Percentiles rank a stretch among this genome's conserved stretches.
These are phyloP conservation scores for Auricularia cornea DNA, from an alignment of 768 basidiomycete species.

Conservation along the genomic window DNA sequence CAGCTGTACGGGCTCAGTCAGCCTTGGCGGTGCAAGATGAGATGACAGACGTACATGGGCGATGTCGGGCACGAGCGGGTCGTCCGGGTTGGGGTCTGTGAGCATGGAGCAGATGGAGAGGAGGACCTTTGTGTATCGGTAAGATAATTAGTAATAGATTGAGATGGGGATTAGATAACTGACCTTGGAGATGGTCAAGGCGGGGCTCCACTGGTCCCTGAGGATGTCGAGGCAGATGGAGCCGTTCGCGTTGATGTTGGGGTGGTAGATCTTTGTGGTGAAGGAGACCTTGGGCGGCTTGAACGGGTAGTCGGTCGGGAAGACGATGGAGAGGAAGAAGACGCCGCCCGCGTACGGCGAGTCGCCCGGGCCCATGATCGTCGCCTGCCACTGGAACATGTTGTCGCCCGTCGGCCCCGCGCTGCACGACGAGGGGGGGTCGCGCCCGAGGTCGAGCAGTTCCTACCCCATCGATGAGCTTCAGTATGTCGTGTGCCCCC, in stretches of 20 bases:
- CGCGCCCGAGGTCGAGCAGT: constrained; percentile 97
- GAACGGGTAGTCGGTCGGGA: constrained; percentile 99
- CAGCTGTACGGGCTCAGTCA: constrained; percentile 27
- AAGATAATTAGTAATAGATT: neutral
- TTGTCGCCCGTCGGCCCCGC: constrained; percentile 97
- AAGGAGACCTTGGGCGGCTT: constrained; percentile 99
- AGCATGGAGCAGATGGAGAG: constrained; percentile 99
- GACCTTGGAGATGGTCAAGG: constrained; percentile 85
- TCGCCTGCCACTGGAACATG: constrained; percentile 99
- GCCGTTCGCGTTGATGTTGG: constrained; percentile 99
- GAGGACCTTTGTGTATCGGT: constrained; percentile 47
- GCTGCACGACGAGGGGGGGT: constrained; percentile 98
- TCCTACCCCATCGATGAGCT: constrained; percentile 47
- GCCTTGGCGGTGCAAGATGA: neutral
- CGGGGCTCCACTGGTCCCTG: constrained; percentile 98
- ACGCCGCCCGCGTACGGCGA: constrained; percentile 98
- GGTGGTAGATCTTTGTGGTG: constrained; percentile 99
- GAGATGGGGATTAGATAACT: neutral
- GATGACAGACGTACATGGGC: constrained; percentile 50
- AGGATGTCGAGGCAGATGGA: constrained; percentile 98
- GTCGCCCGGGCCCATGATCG: constrained; percentile 85
- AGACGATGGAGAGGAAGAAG: constrained; percentile 92
- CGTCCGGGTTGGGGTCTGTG: constrained; percentile 98
- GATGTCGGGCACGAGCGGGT: constrained; percentile 97
- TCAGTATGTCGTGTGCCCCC: too few species aligned